These are phyloP conservation scores for Tulasnella sp. DNA, from an alignment of 768 basidiomycete species.

Conservation along the genomic window DNA sequence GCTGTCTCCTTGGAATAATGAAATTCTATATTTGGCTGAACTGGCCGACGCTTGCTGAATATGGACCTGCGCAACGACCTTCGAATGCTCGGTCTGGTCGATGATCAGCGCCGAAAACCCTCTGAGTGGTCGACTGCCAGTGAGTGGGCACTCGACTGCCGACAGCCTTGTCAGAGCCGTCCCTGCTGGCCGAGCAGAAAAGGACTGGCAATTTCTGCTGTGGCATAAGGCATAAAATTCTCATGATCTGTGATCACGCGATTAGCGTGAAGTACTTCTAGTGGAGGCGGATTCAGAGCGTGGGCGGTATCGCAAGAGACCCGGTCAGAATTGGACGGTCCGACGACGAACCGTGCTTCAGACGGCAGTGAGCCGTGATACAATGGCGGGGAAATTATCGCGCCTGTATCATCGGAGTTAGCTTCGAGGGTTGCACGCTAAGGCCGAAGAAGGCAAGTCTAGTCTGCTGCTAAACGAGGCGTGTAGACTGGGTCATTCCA, in stretches of 20 bases:
- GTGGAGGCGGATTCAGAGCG: neutral
- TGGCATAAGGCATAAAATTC: neutral
- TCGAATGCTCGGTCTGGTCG: neutral
- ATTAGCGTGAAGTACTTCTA: neutral
- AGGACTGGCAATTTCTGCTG: neutral
- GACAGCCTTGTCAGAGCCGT: neutral
- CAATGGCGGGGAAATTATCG: neutral
- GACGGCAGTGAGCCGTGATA: neutral
- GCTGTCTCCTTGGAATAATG: neutral
- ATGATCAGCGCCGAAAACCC: neutral
- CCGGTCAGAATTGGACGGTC: neutral
- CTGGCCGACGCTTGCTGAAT: neutral
- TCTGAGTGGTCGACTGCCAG: neutral
- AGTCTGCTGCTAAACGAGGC: slow-evolving; percentile 3
- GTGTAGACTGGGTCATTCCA: neutral
- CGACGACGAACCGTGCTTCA: neutral
- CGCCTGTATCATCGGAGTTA: neutral
- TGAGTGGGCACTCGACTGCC: neutral
- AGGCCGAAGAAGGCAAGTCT: slow-evolving; percentile 10
- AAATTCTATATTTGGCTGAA: neutral
- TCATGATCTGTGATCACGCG: slow-evolving; percentile 1
- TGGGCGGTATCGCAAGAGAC: neutral
- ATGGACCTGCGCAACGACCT: neutral
- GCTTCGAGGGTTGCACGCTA: slow-evolving; percentile 9
- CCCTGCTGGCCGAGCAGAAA: neutral